A percentile compares a stretch with the other conserved stretches of the same genome.
These are phyloP conservation scores for Malus sieversii DNA, from an alignment of 306 rosid genomes.

Conservation along the genomic window DNA sequence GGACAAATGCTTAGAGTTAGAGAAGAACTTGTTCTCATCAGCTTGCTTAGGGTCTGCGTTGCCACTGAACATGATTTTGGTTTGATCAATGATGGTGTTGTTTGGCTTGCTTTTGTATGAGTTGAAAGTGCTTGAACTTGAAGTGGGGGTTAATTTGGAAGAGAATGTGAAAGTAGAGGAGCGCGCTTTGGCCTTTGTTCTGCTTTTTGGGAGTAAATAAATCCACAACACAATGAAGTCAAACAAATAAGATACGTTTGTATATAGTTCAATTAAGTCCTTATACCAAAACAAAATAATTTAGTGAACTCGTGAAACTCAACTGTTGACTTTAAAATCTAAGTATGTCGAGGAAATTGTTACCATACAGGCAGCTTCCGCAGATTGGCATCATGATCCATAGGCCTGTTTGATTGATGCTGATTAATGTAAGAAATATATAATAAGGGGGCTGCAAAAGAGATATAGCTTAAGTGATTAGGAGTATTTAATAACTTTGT, in stretches of 20 bases:
- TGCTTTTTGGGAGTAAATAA: background rate
- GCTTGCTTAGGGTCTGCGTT: constrained; percentile 39
- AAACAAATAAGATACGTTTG: background rate
- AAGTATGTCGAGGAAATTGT: background rate
- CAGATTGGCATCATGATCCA: background rate
- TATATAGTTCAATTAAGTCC: background rate
- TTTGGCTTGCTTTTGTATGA: background rate
- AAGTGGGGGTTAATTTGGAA: background rate
- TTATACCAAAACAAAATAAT: no score
- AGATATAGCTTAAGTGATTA: no score
- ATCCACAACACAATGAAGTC: background rate
- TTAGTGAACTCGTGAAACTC: background rate
- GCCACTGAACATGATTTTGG: constrained; percentile 28
- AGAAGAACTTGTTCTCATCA: constrained; percentile 35
- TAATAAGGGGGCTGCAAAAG: no score
- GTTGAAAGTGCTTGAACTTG: background rate
- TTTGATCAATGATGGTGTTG: background rate
- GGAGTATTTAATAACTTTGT: no score
- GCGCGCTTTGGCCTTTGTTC: background rate
- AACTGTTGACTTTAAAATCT: background rate
- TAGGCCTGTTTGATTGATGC: background rate
- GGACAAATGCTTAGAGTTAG: constrained; percentile 55
- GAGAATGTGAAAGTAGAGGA: background rate
- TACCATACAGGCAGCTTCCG: background rate
- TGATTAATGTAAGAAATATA: no score